Evolutionary conservation across 805 yeast genomes (phyloP), one percentile per base, ranked within the genome.

Genomic region (Saccharomycopsis amapae): DNA sequence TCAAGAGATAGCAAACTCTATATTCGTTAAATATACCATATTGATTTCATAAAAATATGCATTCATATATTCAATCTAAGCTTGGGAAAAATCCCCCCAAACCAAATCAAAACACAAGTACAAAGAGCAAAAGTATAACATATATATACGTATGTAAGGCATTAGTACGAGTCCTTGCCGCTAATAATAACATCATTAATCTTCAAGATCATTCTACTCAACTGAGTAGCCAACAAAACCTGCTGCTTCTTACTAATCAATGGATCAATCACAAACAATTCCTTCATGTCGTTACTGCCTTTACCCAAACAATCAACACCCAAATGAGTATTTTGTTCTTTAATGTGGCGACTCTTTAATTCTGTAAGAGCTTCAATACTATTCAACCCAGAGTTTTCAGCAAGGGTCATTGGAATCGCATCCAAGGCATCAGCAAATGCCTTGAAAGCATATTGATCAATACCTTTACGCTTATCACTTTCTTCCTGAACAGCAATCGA

Each of bases 171-270:
- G 59, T 83, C 90, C 61, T 81, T 81, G 38, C 95, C 95, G 58
- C 84, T 84, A 55, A 90, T 81, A 58, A 93, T 93, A 49, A 93
- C 98, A 64, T 90, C 90, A 65, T 93, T 94, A 62, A 93, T 93
- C 73, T 93, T 93, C 62, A 93, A 75, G 53, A 93, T 88, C 98
- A 93, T 93, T 69, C 98, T 79, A 47, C 97, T 88, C 62, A 93
- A 75, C 69, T 93, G 99, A 12, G 99, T 93, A 40, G 98, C 98
- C 63, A 93, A 74, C 62, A 86, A 68, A 55, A 93, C 75, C 68
- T 93, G 99, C 66, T 93, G 97, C 64, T 86, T 88, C 73, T 93
- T 93, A 59, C 98, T 97, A 57, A 93, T 89, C 62, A 87, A 78
- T 46, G 99, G 97, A 65, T 93, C 98, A 56, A 93, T 88, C 40